phyloP scores from a whole-genome alignment of 768 basidiomycete species.

The Pleurotus eryngii region DNA sequence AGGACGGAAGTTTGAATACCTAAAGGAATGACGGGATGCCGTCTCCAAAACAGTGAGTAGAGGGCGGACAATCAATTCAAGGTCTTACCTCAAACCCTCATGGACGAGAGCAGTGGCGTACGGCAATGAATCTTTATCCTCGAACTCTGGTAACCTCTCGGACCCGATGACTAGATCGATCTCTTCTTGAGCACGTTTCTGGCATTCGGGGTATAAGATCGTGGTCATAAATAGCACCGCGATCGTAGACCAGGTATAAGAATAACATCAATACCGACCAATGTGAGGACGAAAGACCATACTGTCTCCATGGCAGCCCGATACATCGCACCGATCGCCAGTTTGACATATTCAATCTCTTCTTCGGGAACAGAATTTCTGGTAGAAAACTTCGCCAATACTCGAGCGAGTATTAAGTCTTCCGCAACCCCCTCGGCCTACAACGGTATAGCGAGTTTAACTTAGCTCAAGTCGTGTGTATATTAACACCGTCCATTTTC shows the following conservation, averaged over 20 bases:
- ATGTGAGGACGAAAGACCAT: not conserved
- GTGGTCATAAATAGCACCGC: conserved; percentile 22
- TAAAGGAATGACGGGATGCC: not conserved
- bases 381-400: not conserved
- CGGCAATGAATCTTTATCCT: conserved; percentile 18
- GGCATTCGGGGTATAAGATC: conserved; percentile 23
- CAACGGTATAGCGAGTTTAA: not conserved
- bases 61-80: not conserved
- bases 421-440: not conserved
- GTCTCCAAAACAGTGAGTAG: not conserved
- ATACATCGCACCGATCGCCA: not conserved
- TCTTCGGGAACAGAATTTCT: not conserved
- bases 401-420: not conserved
- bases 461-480: not conserved
- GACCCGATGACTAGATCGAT: conserved; percentile 22
- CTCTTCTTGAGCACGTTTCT: conserved; percentile 24
- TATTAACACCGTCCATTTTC: conserved; percentile 25
- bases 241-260: not conserved
- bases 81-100: conserved; percentile 23
- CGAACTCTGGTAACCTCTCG: conserved; percentile 20
- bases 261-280: not conserved
- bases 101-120: conserved; percentile 22
- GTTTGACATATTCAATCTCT: not conserved
- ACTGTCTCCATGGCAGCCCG: not conserved
- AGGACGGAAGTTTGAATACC: not conserved